These are phyloP conservation scores for Acanthamoeba sp. DNA, from an alignment of 208 protist genomes.

Conservation along the genomic window DNA sequence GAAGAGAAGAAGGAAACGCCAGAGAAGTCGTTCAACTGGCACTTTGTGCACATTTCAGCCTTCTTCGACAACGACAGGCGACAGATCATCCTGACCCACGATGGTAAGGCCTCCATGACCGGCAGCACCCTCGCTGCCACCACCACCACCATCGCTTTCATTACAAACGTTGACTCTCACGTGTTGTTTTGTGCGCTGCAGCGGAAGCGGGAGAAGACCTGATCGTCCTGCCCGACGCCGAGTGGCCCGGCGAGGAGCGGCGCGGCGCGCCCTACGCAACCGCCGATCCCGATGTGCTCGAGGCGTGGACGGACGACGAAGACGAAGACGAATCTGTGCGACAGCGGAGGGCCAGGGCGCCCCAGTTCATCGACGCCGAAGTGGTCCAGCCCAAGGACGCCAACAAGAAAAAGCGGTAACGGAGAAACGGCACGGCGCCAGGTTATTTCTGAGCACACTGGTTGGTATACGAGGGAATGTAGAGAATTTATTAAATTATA, in stretches of 20 bases:
- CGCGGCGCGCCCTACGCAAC: not conserved
- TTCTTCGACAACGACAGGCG: conserved; percentile 54
- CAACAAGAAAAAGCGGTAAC: not conserved
- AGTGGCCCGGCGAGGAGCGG: not conserved
- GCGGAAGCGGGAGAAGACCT: not conserved
- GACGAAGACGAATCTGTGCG: not conserved
- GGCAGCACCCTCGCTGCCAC: no score
- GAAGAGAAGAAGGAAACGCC: not conserved
- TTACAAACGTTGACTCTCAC: not conserved
- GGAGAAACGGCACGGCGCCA: not conserved
- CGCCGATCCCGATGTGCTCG: not conserved
- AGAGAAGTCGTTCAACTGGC: conserved; percentile 40
- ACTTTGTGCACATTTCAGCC: conserved; percentile 51
- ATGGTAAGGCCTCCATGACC: not conserved
- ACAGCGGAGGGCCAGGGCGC: not conserved
- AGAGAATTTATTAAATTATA: no score
- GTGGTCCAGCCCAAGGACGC: not conserved
- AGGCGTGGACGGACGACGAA: not conserved
- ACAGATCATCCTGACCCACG: conserved; percentile 8
- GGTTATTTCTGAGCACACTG: not conserved
- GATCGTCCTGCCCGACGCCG: not conserved
- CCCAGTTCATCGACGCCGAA: conserved; percentile 59
- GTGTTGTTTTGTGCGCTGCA: not conserved
- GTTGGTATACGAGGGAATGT: no score
- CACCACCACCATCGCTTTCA: no score